Base-by-base conservation (phyloP, 108 stramenopile species). In the Cafeteria roenbergensis region DNA sequence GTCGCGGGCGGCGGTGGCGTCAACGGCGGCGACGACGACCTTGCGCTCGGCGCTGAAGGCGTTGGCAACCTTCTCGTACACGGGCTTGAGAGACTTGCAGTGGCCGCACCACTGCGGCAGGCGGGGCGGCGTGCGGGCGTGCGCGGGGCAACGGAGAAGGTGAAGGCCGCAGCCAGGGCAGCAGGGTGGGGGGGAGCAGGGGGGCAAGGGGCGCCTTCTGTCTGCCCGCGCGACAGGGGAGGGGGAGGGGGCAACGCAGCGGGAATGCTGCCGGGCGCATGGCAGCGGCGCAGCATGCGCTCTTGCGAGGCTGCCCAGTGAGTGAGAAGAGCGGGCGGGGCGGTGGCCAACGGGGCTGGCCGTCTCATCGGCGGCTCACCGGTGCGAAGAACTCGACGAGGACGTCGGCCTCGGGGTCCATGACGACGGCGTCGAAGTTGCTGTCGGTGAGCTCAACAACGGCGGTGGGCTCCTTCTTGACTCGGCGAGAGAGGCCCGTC, bases 101-200 rank as follows among this genome's bases (percentile, higher is more conserved):
- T 82, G 82, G 22, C 82, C 82, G 64, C 82, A 81, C 79, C 80
- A 78, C 26, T n/a, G n/a, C n/a, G n/a, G n/a, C n/a, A n/a, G n/a
- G n/a, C n/a, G 76, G 80, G 1, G 80, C 80, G 76, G 82, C 82
- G 75, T 81, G 82, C 71, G n/a, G n/a, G n/a, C n/a, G n/a, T n/a
- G n/a, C n/a, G n/a, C n/a, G n/a, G n/a, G n/a, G n/a, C n/a, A n/a
- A n/a, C n/a, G n/a, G n/a, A n/a, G n/a, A n/a, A n/a, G n/a, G n/a
- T n/a, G n/a, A n/a, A n/a, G n/a, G n/a, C n/a, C n/a, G n/a, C n/a
- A n/a, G n/a, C n/a, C n/a, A n/a, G n/a, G n/a, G n/a, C n/a, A n/a
- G n/a, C n/a, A n/a, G n/a, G n/a, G n/a, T n/a, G n/a, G n/a, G n/a
- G n/a, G n/a, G n/a, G n/a, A n/a, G n/a, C n/a, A n/a, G n/a, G n/a